Base-by-base conservation (phyloP, 176 grass and related monocot species). In the Bonia amplexicaulis region DNA sequence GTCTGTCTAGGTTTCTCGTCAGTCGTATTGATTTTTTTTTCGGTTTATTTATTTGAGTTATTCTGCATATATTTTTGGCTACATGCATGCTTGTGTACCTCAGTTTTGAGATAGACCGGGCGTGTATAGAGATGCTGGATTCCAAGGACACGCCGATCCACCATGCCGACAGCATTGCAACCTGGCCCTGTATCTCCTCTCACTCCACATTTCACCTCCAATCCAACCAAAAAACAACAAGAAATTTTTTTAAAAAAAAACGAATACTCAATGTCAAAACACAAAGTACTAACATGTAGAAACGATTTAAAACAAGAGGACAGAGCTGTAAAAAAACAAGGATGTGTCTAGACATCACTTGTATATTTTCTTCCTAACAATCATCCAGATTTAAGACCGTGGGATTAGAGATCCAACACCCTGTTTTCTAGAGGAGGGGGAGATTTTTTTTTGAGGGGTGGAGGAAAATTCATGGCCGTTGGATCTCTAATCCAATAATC, bases 121-220 rank as follows among this genome's bases (percentile, higher is more conserved):
- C 35, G 85, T 68, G 65, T 84, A 37, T 97, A 94, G 12, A 97
- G 71, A 91, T 97, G 94, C 41, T 91, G 80, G 39, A 97, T 77
- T 45, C 94, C 88, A 53, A 97, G 78, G 1, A 97, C 47, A 89
- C 55, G 39, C 20, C 88, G 90, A 42, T 97, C 94, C 4, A 94
- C 81, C 94, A 91, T 86, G 51, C 88, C 90, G 40, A 89, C 92
- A 20, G 78, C 90, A 57, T 97, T 97, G 81, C 94, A 97, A 57
- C 92, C 94, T 33, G 94, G 92, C 17, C 85, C 57, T 31, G 84
- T 91, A 31, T 97, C 68, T 31, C 92, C 90, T 53, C 78, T 94
- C 6, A 89, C 80, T 39, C 73, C 86, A 66, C 94, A 97, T 89
- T 84, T 86, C 60, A 97, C 92, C 94, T 97, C 57, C 16, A 72